Percentiles rank a stretch among this genome's conserved stretches.
Conservation (phyloP, 768 basidiomycete species). For the Porphyrellus cyaneotinctus region DNA sequence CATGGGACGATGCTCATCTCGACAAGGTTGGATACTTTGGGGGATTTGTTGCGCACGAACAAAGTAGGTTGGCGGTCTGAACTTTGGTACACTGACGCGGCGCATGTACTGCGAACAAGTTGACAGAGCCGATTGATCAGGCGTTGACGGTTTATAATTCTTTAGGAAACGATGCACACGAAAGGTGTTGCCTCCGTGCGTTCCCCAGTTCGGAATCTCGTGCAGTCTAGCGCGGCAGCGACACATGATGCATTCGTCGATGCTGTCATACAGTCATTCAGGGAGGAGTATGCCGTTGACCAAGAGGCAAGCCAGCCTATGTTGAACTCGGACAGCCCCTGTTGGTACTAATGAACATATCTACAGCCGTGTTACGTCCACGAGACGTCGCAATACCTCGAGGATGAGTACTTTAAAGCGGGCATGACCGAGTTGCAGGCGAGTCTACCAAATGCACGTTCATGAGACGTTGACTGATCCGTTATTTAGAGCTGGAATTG, state of each 20-base stretch:
- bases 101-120: neutral
- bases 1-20: constrained; percentile 98
- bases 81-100: too few species aligned
- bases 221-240: constrained; percentile 44
- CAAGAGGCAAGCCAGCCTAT: constrained; percentile 29
- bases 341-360: neutral
- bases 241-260: constrained; percentile 68
- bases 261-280: constrained; percentile 69
- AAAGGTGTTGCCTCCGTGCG: constrained; percentile 88
- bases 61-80: constrained; percentile 45
- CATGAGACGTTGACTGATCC: neutral
- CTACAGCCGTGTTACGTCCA: constrained; percentile 41
- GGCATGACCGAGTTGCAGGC: constrained; percentile 76
- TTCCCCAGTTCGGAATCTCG: constrained; percentile 87
- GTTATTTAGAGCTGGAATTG: constrained; percentile 82
- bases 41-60: constrained; percentile 60
- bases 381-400: constrained; percentile 41
- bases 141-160: neutral
- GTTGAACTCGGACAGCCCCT: neutral
- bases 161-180: constrained; percentile 72
- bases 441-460: constrained; percentile 16
- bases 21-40: constrained; percentile 66
- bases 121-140: too few species aligned
- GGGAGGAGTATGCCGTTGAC: constrained; percentile 45
- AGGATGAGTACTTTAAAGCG: constrained; percentile 56